Base-by-base conservation (phyloP, 2,329 filamentous ascomycete genomes). In the Trichophyton benhamiae region DNA sequence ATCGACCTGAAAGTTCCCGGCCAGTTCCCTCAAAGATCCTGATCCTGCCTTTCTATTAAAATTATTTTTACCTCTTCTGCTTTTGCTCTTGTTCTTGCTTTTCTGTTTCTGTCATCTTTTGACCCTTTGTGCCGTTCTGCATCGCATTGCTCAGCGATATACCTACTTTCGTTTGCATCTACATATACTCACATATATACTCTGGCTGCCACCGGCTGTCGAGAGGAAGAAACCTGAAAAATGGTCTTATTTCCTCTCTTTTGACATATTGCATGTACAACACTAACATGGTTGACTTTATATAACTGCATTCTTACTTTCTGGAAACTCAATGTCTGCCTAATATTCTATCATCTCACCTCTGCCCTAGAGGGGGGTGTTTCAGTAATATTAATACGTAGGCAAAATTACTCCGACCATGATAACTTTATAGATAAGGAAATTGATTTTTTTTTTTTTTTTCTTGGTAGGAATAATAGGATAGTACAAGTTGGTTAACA, bases 1-100 rank as follows among this genome's bases (percentile, higher is more conserved):
- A 82, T 88, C 52, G 84, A 86, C 68, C 73, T 89, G 58, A 85
- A 87, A 68, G 81, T 90, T 17, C 87, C 87, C 2, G 87, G 87
- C 9, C 80, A 86, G 66, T 90, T 80, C 69, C 84, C 84, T 7
- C 55, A 44, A 61, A 49, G 60, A 60, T 13, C 57, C 20, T 44
- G 15, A 44, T 17, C 15, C 38, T 25, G 30, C 20, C 13, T 38
- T 22, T 42, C 33, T 20, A 44, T 44, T 44, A 44, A 1, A 6
- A 4, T n/a, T 17, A 41, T 41, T 2, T 15, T n/a, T 41, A 41
- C 38, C 38, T 41, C 38, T n/a, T 41, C 38, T 41, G 9, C 38
- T 4, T 41, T 36, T 17, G n/a, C 36, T 36, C 36, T 33, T 30
- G 17, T n/a, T 60, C 15, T 36, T 60, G 25, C 4, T 17, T 30